These are phyloP conservation scores for Bondarzewia mesenterica DNA, from an alignment of 1,284 basidiomycete genomes.

Conservation along the genomic window DNA sequence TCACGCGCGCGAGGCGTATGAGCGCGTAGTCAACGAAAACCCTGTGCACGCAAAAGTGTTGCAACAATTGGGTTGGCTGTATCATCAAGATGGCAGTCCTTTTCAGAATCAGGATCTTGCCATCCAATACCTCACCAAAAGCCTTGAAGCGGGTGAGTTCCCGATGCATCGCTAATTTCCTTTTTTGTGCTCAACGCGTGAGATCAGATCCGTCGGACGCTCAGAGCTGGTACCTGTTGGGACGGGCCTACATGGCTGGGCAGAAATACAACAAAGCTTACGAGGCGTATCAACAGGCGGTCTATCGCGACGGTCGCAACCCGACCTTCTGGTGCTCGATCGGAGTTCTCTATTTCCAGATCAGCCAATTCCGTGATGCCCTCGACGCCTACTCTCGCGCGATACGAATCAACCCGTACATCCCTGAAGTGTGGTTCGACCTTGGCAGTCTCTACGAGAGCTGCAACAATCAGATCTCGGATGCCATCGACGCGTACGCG, in stretches of 20 bases:
- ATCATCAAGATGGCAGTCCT: slow-evolving; percentile 88
- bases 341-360: slow-evolving; percentile 98
- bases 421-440: slow-evolving; percentile 99
- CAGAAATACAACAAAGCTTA: slow-evolving; percentile 99
- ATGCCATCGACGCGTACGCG: slow-evolving; percentile 97
- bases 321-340: slow-evolving; percentile 99
- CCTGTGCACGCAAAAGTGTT: slow-evolving; percentile 95
- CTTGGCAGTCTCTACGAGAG: slow-evolving; percentile 95
- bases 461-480: slow-evolving; percentile 98
- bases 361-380: slow-evolving; percentile 98
- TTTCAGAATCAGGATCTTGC: slow-evolving; percentile 96
- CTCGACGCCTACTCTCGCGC: slow-evolving; percentile 98
- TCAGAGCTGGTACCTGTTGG: slow-evolving; percentile 98
- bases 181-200: slow-evolving; percentile 2
- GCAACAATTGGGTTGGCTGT: slow-evolving; percentile 96
- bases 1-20: slow-evolving; percentile 91
- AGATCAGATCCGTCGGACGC: slow-evolving; percentile 85
- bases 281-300: slow-evolving; percentile 98
- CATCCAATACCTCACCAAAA: slow-evolving; percentile 90
- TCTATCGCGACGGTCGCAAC: slow-evolving; percentile 97
- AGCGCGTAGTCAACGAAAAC: slow-evolving; percentile 91
- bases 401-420: slow-evolving; percentile 98
- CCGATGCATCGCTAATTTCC: too few relatives aligned
- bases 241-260: slow-evolving; percentile 97
- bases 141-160: slow-evolving; percentile 81